A percentile compares a stretch with the other conserved stretches of the same genome.
Evolutionary conservation across 2,329 filamentous ascomycete genomes (phyloP).

Genomic region (Fusarium mangiferae): DNA sequence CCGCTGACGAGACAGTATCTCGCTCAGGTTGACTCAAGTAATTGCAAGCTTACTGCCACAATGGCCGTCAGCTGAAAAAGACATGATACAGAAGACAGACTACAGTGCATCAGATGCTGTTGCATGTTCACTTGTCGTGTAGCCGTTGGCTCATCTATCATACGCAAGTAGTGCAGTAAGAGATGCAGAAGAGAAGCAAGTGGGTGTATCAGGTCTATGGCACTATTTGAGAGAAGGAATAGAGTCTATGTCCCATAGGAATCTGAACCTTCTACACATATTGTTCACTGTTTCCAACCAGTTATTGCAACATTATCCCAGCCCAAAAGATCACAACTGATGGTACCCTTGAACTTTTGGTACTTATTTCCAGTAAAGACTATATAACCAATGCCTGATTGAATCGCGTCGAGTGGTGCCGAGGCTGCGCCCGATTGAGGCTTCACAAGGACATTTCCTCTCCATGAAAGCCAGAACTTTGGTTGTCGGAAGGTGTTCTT

Average conservation of each 20-base stretch:
- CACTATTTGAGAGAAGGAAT: background rate
- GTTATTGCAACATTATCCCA: background rate
- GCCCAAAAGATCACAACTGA: background rate
- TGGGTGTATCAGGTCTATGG: no score
- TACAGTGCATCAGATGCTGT: background rate
- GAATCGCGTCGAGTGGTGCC: background rate
- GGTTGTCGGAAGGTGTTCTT: slow-evolving; percentile 26
- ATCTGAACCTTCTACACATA: background rate
- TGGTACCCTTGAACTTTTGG: slow-evolving; percentile 1
- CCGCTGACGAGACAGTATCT: background rate
- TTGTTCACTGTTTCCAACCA: background rate
- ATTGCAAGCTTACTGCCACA: background rate
- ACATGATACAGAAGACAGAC: background rate
- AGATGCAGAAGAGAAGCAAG: no score
- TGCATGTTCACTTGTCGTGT: background rate
- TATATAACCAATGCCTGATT: slow-evolving; percentile 11
- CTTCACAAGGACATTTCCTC: background rate
- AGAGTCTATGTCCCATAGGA: background rate
- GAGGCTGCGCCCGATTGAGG: no score
- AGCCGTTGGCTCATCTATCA: no score
- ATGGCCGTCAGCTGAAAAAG: background rate
- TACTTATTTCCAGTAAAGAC: slow-evolving; percentile 16
- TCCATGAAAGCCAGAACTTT: slow-evolving; percentile 26
- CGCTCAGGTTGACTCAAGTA: background rate
- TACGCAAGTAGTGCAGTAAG: no score